Evolutionary conservation across 148 eudicot species (phyloP), one percentile per base, ranked within the genome.

Genomic region (Vaccinium darrowii): DNA sequence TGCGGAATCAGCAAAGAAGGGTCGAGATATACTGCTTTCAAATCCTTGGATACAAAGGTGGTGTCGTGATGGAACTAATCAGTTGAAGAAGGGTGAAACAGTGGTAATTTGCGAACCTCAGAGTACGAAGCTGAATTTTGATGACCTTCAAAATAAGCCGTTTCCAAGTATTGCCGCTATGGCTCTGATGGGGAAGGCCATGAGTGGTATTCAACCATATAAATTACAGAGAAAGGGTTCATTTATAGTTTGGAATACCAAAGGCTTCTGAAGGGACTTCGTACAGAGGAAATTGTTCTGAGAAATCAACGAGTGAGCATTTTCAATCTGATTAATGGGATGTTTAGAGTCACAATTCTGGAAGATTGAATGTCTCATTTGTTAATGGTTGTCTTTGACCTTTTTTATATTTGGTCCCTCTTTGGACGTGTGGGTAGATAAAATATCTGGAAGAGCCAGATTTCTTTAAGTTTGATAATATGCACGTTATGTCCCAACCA

Each of bases 151-250:
- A 54, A 91, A 90, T 88, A 94, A 92, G 90, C 94, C 89, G 86
- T 91, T 93, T 79, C 98, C 98, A 0, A 94, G 98, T 83, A 89
- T 93, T 91, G 99, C 90, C 80, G 97, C 98, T 30, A 92, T 92
- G 90, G 98, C 95, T 4, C 75, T 92, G 60, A 92, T 93, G 98
- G 98, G 96, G 57, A 95, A 92, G 90, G 91, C 96, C 50, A 88
- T 94, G 89, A 90, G 72, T 56, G 95, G 96, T 53, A 88, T 91
- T 78, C 90, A 76, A 39, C 84, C 93, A 23, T 93, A 96, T 81
- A 90, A 95, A 74, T 83, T 91, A 73, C 88, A 82, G 21, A 92
- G 88, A 60, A 91, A 85, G 85, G 99, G 98, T 65, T 86, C 98
- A 14, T 85, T 92, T 76, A 88, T 92, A n/a, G 89, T 94, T 82